Percentiles rank a stretch among this genome's conserved stretches.
These are phyloP conservation scores for Nitzschia sp. DNA, from an alignment of 108 stramenopile genomes.

Conservation along the genomic window DNA sequence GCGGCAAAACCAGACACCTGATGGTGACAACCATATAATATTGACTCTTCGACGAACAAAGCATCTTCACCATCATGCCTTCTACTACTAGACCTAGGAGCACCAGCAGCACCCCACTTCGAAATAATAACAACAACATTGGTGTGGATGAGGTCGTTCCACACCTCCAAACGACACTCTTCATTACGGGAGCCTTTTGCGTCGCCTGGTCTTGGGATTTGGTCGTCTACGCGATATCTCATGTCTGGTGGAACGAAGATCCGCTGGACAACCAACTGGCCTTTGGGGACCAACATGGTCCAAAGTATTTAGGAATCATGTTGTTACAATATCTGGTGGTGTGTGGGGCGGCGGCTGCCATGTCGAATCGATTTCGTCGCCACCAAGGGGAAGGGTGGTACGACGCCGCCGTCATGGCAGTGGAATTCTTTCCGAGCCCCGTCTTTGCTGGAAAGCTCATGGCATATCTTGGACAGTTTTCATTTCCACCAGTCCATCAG, in stretches of 20 bases:
- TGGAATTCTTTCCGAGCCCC: constrained; percentile 23
- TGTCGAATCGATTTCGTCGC: constrained; percentile 2
- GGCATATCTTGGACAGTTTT: constrained; percentile 27
- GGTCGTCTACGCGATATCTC: constrained; percentile 16
- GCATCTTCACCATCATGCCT: too few relatives aligned
- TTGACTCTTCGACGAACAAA: too few relatives aligned
- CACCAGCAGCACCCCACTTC: not conserved
- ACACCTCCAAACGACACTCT: constrained; percentile 15
- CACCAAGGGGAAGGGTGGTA: not conserved
- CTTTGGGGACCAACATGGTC: constrained; percentile 17
- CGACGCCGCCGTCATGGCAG: constrained; percentile 15
- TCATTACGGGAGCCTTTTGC: constrained; percentile 19
- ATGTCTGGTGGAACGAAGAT: constrained; percentile 11
- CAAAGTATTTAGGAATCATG: constrained; percentile 15
- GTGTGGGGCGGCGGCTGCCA: constrained; percentile 5
- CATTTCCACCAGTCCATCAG: constrained; percentile 5
- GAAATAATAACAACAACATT: not conserved
- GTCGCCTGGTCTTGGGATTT: constrained; percentile 24
- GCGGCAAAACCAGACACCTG: too few relatives aligned
- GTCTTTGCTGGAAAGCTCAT: constrained; percentile 31
- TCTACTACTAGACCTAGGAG: too few relatives aligned
- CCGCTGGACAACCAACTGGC: constrained; percentile 16
- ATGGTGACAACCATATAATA: too few relatives aligned
- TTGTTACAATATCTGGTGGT: constrained; percentile 4
- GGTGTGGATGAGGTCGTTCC: constrained; percentile 6